Conservation (phyloP, 768 basidiomycete genomes). For the Lactifluus piperatus region DNA sequence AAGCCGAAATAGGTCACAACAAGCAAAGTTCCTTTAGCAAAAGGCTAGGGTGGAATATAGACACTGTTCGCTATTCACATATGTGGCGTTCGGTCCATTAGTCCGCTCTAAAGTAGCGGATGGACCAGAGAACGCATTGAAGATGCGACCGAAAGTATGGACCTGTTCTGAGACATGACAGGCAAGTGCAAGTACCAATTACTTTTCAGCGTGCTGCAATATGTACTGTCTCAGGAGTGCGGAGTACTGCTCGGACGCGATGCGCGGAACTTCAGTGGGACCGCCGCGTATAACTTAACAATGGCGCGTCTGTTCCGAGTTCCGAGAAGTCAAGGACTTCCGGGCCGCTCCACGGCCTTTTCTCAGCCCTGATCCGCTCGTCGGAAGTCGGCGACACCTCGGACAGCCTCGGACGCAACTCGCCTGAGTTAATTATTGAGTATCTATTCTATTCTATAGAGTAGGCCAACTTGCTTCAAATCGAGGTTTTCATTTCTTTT, state of each 20-base stretch:
- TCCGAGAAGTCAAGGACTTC: conserved; percentile 2
- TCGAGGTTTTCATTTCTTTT: not conserved
- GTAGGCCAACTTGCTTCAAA: not conserved
- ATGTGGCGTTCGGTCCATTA: not conserved
- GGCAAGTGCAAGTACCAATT: not conserved
- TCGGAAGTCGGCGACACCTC: conserved; percentile 2
- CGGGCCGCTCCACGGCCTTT: conserved; percentile 6
- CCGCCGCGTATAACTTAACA: not conserved
- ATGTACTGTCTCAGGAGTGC: conserved; percentile 1
- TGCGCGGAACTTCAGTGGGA: not conserved
- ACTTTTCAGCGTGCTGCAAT: not conserved
- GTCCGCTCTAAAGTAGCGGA: not conserved
- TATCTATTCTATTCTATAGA: not conserved
- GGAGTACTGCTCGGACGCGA: not conserved
- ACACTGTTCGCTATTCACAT: not conserved
- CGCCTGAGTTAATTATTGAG: not conserved
- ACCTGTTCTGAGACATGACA: not conserved
- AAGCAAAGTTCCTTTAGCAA: conserved; percentile 1
- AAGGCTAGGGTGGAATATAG: not conserved
- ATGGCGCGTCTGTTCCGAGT: not conserved
- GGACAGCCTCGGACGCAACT: not conserved
- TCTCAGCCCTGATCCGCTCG: conserved; percentile 3
- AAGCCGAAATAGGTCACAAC: conserved; percentile 3
- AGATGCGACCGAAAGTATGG: not conserved
- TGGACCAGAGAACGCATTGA: not conserved